Percentiles rank a stretch among this genome's conserved stretches.
Conservation (phyloP, 2,329 filamentous ascomycete species). For the Dendrostoma leiphaemia region DNA sequence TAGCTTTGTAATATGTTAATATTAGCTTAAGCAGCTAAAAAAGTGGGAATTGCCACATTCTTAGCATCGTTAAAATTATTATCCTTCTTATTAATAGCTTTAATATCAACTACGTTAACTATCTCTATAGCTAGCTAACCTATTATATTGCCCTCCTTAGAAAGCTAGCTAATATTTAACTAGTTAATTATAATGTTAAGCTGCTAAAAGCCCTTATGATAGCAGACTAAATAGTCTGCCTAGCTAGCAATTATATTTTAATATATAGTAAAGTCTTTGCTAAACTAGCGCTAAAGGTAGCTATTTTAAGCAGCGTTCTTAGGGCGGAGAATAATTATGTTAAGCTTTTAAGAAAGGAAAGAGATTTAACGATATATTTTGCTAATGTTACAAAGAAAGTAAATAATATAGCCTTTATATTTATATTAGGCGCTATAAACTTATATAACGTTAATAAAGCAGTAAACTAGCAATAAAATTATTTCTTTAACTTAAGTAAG, state of each 20-base stretch:
- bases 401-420: neutral
- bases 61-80: neutral
- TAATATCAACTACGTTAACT: neutral
- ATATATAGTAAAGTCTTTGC: no score
- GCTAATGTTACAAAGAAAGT: neutral
- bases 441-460: no score
- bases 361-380: neutral
- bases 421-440: neutral
- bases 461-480: neutral
- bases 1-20: no score
- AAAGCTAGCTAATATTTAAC: no score
- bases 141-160: no score
- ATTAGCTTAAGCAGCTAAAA: no score
- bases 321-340: neutral
- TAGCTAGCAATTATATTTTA: no score
- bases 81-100: neutral
- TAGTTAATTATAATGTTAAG: no score
- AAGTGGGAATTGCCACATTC: no score
- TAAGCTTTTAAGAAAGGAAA: neutral
- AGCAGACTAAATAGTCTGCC: no score
- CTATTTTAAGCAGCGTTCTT: neutral
- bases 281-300: no score
- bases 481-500: neutral
- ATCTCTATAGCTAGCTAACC: neutral
- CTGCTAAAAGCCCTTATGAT: no score